Conservation (phyloP, 1,139 yeast species). For the Hanseniaspora uvarum region DNA sequence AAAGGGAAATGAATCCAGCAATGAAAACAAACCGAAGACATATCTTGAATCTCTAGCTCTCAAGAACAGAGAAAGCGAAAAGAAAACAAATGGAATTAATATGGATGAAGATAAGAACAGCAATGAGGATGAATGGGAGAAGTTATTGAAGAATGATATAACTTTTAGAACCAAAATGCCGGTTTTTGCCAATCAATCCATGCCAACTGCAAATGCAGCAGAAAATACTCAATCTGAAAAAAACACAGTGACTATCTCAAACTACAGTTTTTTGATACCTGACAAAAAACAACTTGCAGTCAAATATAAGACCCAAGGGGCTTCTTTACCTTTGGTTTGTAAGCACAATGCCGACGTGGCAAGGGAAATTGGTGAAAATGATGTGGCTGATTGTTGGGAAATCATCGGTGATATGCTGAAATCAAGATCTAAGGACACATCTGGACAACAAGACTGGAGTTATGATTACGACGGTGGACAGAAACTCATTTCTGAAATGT, state of each 20-base stretch:
- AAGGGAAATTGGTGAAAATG: slow-evolving; percentile 47
- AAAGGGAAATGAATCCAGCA: neutral
- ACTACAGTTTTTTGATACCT: slow-evolving; percentile 63
- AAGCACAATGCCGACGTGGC: slow-evolving; percentile 67
- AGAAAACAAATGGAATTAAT: neutral
- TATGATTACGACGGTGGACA: slow-evolving; percentile 70
- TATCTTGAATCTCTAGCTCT: slow-evolving; percentile 10
- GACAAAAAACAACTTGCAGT: slow-evolving; percentile 66
- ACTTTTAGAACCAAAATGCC: slow-evolving; percentile 32
- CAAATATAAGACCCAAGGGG: slow-evolving; percentile 64
- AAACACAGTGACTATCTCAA: slow-evolving; percentile 54
- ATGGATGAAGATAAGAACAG: neutral
- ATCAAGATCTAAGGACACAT: slow-evolving; percentile 24
- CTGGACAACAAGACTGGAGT: slow-evolving; percentile 57
- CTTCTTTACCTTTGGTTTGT: slow-evolving; percentile 54
- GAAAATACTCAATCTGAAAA: slow-evolving; percentile 30
- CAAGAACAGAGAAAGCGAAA: slow-evolving; percentile 2
- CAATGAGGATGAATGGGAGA: slow-evolving; percentile 37
- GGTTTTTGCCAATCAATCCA: slow-evolving; percentile 20
- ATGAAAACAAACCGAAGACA: slow-evolving; percentile 14
- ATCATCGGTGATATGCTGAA: slow-evolving; percentile 37
- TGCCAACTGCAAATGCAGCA: neutral
- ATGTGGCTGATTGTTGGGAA: slow-evolving; percentile 69
- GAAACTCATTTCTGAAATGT: slow-evolving; percentile 58
- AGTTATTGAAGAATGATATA: slow-evolving; percentile 33